Conservation (phyloP, 805 yeast species). For the Saccharomycopsis sp. region DNA sequence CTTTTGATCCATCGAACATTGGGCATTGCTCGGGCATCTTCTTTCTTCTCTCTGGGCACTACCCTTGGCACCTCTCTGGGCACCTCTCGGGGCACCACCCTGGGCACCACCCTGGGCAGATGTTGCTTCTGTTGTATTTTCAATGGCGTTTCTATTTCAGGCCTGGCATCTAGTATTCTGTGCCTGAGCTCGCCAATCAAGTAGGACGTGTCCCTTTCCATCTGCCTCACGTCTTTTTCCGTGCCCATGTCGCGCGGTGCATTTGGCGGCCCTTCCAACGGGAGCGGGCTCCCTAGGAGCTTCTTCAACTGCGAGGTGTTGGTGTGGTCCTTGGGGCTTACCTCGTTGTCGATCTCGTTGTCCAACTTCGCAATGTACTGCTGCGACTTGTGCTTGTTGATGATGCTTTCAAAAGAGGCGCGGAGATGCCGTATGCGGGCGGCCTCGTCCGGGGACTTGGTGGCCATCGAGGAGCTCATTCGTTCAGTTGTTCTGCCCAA, state of each 20-base stretch:
- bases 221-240: too few relatives aligned
- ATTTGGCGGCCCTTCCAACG: not conserved
- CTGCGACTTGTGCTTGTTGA: conserved; percentile 4
- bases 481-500: not conserved
- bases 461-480: not conserved
- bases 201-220: too few relatives aligned
- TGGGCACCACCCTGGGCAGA: too few relatives aligned
- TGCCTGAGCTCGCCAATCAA: not conserved
- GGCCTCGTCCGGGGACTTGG: conserved; percentile 2
- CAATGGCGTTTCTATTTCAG: not conserved
- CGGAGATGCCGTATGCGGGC: conserved; percentile 7
- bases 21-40: not conserved
- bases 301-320: not conserved
- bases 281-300: not conserved
- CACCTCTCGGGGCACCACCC: too few relatives aligned
- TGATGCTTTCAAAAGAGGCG: conserved; percentile 4
- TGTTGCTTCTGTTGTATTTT: not conserved
- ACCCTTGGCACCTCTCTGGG: too few relatives aligned
- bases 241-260: not conserved
- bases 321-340: not conserved
- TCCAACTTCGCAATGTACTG: not conserved
- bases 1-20: not conserved
- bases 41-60: not conserved
- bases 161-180: not conserved
- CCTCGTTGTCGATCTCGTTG: not conserved